Evolutionary conservation across 2,329 filamentous ascomycete genomes (phyloP), one percentile per base, ranked within the genome.

Genomic region (Aurifilum marmelostoma): DNA sequence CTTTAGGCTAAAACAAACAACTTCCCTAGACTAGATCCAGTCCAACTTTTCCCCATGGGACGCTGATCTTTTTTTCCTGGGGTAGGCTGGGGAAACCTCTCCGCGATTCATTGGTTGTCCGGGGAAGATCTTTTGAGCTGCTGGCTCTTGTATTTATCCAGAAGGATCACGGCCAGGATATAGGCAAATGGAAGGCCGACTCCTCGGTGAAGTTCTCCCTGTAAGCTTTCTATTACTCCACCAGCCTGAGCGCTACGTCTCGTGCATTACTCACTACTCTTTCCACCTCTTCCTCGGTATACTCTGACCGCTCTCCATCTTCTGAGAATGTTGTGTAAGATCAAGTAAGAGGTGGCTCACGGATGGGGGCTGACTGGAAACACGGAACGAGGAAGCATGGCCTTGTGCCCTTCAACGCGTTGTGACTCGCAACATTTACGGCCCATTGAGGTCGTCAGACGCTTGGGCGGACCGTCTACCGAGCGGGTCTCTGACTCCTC

Each of bases 401-500:
- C 32, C 27, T 56, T 54, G 18, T n/a, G 18, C 8, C 21, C 27
- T 37, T n/a, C 56, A 37, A n/a, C 7, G 37, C 56, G 14, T 18
- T 9, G 18, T 37, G 16, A 37, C 56, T 37, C 16, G 56, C 18
- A 59, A 0, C 2, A 37, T n/a, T n/a, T 3, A n/a, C 27, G 29
- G 56, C 29, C 18, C 11, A 37, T 24, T n/a, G 18, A n/a, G 59
- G 58, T 21, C 37, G 16, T 63, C 43, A 29, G n/a, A 63, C 59
- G 69, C 66, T 66, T 70, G 18, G 34, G 24, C 69, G 69, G 69
- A 63, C 69, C 69, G 69, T 7, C 32, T 64, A 69, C 69, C 66
- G 66, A 41, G 34, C 21, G 37, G 34, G 63, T 14, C 47, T 29
- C 52, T 37, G 67, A 16, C 50, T 43, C 59, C 16, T 34, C 52